These are phyloP conservation scores for Biscogniauxia marginata DNA, from an alignment of 2,329 filamentous ascomycete species.

Conservation along the genomic window DNA sequence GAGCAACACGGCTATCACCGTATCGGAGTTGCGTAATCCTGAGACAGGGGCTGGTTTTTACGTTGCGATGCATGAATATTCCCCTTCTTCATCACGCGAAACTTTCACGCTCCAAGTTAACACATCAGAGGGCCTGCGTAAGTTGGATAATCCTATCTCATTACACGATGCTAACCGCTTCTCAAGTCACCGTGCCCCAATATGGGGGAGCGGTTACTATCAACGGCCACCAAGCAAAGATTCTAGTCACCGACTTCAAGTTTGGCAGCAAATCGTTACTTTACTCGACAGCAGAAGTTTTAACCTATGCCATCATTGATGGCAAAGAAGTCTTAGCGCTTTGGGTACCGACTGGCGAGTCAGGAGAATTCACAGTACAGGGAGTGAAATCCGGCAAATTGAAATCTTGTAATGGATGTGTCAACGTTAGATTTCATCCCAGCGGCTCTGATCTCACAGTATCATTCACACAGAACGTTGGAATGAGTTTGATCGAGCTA, in stretches of 20 bases:
- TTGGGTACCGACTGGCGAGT: conserved; percentile 54
- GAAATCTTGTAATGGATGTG: conserved; percentile 38
- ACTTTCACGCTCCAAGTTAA: conserved; percentile 54
- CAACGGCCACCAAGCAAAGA: conserved; percentile 61
- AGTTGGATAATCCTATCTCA: background rate
- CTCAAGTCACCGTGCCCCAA: conserved; percentile 49
- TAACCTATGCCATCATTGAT: conserved; percentile 50
- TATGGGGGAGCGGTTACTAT: conserved; percentile 48
- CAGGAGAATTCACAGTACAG: conserved; percentile 52
- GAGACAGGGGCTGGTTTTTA: conserved; percentile 59
- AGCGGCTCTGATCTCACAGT: conserved; percentile 41
- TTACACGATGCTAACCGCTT: background rate
- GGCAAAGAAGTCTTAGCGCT: conserved; percentile 47
- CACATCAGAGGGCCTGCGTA: conserved; percentile 50
- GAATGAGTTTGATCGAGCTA: conserved; percentile 46
- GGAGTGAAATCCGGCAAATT: conserved; percentile 37
- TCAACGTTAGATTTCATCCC: conserved; percentile 41
- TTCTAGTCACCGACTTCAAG: conserved; percentile 58
- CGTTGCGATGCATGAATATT: conserved; percentile 53
- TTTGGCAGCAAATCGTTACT: conserved; percentile 51
- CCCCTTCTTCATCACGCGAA: conserved; percentile 49
- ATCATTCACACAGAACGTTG: conserved; percentile 48
- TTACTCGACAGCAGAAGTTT: conserved; percentile 55
- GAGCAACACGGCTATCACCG: conserved; percentile 49
- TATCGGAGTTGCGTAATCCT: conserved; percentile 58